Percentiles rank a stretch among this genome's conserved stretches.
Evolutionary conservation across 768 basidiomycete species (phyloP).

Genomic region (Russula vinacea): DNA sequence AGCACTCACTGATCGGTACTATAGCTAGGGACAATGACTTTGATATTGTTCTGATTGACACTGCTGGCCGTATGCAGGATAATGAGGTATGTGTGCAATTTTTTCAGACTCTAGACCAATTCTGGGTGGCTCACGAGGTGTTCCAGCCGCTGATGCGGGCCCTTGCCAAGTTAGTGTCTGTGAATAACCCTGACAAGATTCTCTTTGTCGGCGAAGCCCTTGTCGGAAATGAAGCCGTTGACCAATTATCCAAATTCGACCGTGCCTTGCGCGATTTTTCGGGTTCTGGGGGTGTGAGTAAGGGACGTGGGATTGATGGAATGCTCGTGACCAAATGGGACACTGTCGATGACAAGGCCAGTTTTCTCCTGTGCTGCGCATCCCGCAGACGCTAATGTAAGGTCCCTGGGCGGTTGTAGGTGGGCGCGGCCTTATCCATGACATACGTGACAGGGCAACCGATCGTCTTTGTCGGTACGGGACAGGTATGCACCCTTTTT

Average conservation of each 20-base stretch:
- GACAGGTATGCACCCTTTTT: conserved; percentile 60
- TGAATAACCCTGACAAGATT: conserved; percentile 95
- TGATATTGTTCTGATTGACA: conserved; percentile 97
- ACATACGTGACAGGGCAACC: conserved; percentile 99
- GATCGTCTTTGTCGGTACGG: conserved; percentile 96
- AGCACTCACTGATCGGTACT: conserved; percentile 7
- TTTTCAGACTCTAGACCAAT: conserved; percentile 12
- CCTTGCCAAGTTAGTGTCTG: conserved; percentile 93
- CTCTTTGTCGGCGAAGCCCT: conserved; percentile 97
- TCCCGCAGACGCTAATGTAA: neutral
- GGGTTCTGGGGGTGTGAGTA: conserved; percentile 51
- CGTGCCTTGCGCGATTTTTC: conserved; percentile 91
- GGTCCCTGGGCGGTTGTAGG: conserved; percentile 46
- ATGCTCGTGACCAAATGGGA: conserved; percentile 99
- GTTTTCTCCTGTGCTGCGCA: conserved; percentile 29
- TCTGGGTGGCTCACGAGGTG: conserved; percentile 8
- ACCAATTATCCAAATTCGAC: conserved; percentile 96
- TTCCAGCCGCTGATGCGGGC: conserved; percentile 91
- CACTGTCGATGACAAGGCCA: conserved; percentile 93
- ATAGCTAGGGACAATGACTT: conserved; percentile 85
- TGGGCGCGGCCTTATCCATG: conserved; percentile 98
- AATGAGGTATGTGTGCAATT: conserved; percentile 67
- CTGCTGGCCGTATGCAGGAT: conserved; percentile 98
- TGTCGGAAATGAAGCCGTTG: conserved; percentile 98
- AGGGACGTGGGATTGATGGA: conserved; percentile 92